phyloP scores from a whole-genome alignment of 2,329 filamentous ascomycete genomes.

The Pseudogymnoascus sp. region DNA sequence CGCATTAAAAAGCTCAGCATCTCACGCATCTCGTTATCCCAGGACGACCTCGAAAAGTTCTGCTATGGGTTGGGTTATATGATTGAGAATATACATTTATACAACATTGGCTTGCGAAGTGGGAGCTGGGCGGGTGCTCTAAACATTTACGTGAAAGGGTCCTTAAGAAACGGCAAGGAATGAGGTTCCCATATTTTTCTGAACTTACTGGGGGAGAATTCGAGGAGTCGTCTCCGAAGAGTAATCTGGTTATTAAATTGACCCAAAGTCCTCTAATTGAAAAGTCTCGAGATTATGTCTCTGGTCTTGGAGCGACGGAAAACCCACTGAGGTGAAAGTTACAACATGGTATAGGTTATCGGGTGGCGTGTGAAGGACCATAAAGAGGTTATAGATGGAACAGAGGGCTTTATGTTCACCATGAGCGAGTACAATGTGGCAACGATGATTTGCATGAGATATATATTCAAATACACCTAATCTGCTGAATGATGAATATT shows the following conservation, averaged over 20 bases:
- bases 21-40: neutral
- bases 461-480: neutral
- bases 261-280: neutral
- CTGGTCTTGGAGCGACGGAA: neutral
- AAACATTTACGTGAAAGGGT: neutral
- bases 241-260: too few species aligned
- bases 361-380: neutral
- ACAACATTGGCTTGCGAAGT: neutral
- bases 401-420: neutral
- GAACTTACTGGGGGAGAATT: neutral
- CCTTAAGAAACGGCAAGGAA: neutral
- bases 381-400: neutral
- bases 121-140: constrained; percentile 1
- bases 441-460: neutral
- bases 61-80: neutral
- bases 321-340: neutral
- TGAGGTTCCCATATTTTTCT: neutral
- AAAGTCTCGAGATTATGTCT: neutral
- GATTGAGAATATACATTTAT: neutral
- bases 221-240: neutral
- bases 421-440: neutral
- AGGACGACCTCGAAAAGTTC: neutral
- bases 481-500: neutral
- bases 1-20: neutral
- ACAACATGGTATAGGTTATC: neutral